phyloP scores from a whole-genome alignment of 208 protist genomes.

The Acanthamoeba triangularis region DNA sequence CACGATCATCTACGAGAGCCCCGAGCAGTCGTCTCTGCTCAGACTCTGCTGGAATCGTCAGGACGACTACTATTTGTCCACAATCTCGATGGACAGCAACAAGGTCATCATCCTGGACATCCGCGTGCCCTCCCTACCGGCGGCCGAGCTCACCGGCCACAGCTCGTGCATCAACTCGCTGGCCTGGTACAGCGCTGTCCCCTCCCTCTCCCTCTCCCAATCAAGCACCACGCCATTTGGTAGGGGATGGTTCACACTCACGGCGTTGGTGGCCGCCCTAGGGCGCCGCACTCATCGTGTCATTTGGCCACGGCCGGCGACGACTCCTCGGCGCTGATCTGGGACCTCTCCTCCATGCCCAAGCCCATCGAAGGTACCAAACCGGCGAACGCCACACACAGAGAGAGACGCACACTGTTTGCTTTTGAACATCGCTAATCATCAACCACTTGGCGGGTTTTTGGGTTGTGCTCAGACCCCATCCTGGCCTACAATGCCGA shows the following conservation, averaged over 20 bases:
- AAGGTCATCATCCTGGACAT: conserved; percentile 98
- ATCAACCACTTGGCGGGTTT: conserved; percentile 97
- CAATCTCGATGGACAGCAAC: conserved; percentile 96
- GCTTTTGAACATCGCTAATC: not conserved
- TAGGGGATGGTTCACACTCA: too few species aligned
- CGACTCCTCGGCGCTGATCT: conserved; percentile 98
- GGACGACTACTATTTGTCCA: conserved; percentile 98
- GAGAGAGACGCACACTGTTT: too few species aligned
- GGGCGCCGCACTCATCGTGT: conserved; percentile 86
- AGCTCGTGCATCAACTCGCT: conserved; percentile 96
- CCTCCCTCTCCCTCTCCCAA: too few species aligned
- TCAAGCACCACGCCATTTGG: too few species aligned
- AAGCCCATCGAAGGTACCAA: conserved; percentile 61
- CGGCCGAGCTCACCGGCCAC: conserved; percentile 91
- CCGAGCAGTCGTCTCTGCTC: conserved; percentile 95
- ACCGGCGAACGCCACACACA: not conserved
- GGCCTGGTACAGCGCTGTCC: conserved; percentile 94
- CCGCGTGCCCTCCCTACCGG: conserved; percentile 86
- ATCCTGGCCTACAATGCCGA: conserved; percentile 93
- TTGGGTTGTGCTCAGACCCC: conserved; percentile 88
- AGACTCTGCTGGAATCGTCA: conserved; percentile 98
- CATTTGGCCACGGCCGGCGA: conserved; percentile 97
- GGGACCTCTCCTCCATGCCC: conserved; percentile 93
- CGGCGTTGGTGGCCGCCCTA: not conserved
- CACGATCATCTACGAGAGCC: conserved; percentile 99